Percentiles rank a stretch among this genome's conserved stretches.
Evolutionary conservation across 345 rosid species (phyloP).

Genomic region (Erucastrum elatum): DNA sequence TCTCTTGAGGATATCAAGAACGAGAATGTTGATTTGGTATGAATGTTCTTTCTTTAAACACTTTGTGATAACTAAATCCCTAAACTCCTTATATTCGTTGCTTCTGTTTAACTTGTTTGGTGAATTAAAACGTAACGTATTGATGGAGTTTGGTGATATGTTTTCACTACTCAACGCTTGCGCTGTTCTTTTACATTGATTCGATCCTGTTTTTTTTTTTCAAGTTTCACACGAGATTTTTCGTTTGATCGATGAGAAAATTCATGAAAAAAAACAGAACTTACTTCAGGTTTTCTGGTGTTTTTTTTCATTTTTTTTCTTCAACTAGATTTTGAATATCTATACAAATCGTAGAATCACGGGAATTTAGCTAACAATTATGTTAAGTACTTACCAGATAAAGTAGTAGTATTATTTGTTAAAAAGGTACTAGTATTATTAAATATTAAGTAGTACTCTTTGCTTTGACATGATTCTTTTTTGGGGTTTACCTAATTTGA

Average conservation of each 20-base stretch:
- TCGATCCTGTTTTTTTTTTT: neutral
- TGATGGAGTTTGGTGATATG: neutral
- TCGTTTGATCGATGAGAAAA: neutral
- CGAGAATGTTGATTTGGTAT: conserved; percentile 41
- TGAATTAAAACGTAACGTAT: neutral
- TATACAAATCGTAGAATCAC: conserved; percentile 7
- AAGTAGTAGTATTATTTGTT: neutral
- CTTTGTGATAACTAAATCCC: neutral
- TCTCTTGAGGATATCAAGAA: conserved; percentile 34
- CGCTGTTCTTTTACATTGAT: neutral
- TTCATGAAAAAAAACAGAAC: neutral
- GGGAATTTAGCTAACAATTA: neutral
- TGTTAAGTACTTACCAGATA: conserved; percentile 6
- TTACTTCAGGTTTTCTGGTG: neutral
- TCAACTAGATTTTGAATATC: neutral
- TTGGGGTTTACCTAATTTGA: conserved; percentile 4
- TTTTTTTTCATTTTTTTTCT: neutral
- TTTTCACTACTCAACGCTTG: neutral
- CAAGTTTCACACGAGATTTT: neutral
- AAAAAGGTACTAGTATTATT: neutral
- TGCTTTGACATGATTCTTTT: conserved; percentile 5
- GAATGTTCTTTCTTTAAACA: neutral
- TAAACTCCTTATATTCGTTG: neutral
- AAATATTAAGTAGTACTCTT: neutral
- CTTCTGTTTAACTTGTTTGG: conserved; percentile 3